Percentiles rank a stretch among this genome's conserved stretches.
These are phyloP conservation scores for Chaetomiaceae sp. DNA, from an alignment of 2,329 filamentous ascomycete species.

Conservation along the genomic window DNA sequence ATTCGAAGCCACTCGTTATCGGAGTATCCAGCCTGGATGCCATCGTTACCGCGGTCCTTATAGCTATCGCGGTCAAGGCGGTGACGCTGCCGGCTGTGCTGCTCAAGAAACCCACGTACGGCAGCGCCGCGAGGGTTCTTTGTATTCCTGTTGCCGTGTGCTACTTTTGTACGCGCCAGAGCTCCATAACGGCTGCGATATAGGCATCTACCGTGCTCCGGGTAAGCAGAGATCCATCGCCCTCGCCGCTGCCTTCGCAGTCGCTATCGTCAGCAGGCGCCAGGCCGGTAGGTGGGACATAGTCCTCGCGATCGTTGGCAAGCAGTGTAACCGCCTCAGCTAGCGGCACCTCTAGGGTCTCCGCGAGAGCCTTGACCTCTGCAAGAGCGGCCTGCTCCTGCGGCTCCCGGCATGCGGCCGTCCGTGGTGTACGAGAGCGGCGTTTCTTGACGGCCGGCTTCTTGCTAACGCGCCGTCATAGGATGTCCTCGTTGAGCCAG, in stretches of 20 bases:
- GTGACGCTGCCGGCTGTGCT: not conserved
- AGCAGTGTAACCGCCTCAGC: not conserved
- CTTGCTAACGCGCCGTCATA: not conserved
- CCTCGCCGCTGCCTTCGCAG: not conserved
- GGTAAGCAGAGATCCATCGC: not conserved
- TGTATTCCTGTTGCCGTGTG: not conserved
- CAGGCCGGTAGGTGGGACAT: not conserved
- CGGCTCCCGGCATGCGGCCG: too few species aligned
- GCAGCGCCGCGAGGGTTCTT: not conserved
- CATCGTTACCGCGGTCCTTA: not conserved
- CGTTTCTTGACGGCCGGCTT: not conserved
- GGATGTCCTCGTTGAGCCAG: conserved; percentile 1
- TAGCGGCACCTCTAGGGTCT: not conserved
- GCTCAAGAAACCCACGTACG: not conserved
- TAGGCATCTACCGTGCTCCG: conserved; percentile 1
- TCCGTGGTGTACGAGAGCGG: too few species aligned
- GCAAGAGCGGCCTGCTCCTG: not conserved
- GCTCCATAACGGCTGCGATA: not conserved
- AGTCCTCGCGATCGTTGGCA: not conserved
- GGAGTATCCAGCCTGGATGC: not conserved
- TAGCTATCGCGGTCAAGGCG: not conserved
- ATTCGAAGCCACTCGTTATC: not conserved
- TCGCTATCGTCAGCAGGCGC: not conserved
- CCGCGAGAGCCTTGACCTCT: not conserved
- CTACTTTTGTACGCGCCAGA: not conserved